Percentiles rank a stretch among this genome's conserved stretches.
Conservation (phyloP, 148 eudicot species). For the Fallopia convolvulus region DNA sequence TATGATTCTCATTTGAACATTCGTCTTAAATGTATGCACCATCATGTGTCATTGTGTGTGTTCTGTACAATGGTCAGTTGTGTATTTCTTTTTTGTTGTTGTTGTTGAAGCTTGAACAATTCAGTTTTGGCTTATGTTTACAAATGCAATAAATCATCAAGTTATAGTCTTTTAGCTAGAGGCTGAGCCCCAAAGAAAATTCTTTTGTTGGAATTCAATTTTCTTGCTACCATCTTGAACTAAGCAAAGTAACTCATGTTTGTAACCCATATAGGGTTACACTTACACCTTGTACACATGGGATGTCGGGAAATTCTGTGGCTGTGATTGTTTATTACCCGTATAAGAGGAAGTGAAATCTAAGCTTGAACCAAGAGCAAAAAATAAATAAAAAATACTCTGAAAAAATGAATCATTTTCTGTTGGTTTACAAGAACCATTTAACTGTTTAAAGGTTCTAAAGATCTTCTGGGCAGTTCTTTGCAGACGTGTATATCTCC, state of each 20-base stretch:
- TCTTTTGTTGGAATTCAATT: background rate
- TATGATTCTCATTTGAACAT: background rate
- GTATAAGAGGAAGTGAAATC: no score
- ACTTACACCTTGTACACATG: background rate
- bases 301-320: background rate
- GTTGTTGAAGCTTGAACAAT: background rate
- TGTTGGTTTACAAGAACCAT: background rate
- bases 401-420: background rate
- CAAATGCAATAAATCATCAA: background rate
- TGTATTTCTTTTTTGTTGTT: background rate
- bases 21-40: background rate
- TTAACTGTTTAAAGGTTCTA: background rate
- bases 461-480: background rate
- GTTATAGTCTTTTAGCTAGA: background rate
- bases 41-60: background rate
- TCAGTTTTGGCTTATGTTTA: background rate
- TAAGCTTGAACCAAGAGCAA: no score
- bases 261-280: background rate
- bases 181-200: background rate
- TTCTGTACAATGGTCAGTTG: background rate
- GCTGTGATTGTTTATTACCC: background rate
- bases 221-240: background rate
- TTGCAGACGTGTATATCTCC: background rate
- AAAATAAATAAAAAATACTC: background rate
- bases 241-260: background rate